phyloP scores from a whole-genome alignment of 768 basidiomycete species.

The Pleurotus salmoneostramineus region DNA sequence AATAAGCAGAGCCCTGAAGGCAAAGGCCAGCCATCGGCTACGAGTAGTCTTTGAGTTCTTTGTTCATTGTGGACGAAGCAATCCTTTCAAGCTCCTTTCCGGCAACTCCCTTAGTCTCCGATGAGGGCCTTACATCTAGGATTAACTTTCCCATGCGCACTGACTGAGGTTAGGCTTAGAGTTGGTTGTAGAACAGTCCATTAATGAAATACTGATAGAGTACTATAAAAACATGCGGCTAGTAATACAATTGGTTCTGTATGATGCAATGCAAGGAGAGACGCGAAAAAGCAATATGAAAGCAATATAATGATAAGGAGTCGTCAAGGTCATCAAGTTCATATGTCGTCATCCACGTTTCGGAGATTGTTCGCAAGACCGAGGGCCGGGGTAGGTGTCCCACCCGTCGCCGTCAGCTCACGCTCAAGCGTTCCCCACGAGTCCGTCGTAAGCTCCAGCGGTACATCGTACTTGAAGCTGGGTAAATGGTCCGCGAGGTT shows the following conservation, averaged over 20 bases:
- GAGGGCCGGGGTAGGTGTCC: slow-evolving; percentile 35
- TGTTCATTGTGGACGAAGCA: too few relatives aligned
- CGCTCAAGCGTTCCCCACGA: slow-evolving; percentile 32
- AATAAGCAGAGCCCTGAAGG: too few relatives aligned
- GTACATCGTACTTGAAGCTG: slow-evolving; percentile 29
- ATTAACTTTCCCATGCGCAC: neutral
- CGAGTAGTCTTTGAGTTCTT: too few relatives aligned
- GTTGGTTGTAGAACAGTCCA: too few relatives aligned
- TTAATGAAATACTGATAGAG: too few relatives aligned
- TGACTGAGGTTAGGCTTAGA: neutral
- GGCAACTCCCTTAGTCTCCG: too few relatives aligned
- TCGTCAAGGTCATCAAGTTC: neutral
- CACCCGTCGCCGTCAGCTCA: slow-evolving; percentile 32
- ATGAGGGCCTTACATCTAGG: too few relatives aligned
- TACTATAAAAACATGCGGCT: neutral
- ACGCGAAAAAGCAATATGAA: neutral
- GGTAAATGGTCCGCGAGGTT: slow-evolving; percentile 27
- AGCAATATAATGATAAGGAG: neutral
- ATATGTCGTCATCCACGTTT: neutral
- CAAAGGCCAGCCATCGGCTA: too few relatives aligned
- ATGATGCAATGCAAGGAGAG: neutral
- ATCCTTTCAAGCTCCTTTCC: too few relatives aligned
- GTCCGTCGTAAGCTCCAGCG: slow-evolving; percentile 33
- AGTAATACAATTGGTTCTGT: neutral
- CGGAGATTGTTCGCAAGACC: slow-evolving; percentile 23